These are phyloP conservation scores for Rhodotorula sp. DNA, from an alignment of 1,284 basidiomycete genomes.

Conservation along the genomic window DNA sequence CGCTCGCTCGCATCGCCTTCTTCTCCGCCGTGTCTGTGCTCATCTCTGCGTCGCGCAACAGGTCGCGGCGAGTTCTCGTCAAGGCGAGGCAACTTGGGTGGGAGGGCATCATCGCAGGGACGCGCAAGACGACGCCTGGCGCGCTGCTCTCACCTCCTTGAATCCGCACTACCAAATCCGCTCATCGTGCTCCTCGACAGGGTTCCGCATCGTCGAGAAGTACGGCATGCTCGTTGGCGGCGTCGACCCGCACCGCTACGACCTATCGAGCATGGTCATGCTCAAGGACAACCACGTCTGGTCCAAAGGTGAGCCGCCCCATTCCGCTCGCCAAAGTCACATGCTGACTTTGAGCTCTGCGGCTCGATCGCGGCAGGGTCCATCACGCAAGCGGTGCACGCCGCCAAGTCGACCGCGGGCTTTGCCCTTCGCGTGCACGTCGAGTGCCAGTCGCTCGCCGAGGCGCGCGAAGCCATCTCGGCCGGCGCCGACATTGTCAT, in stretches of 20 bases:
- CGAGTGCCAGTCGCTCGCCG: conserved; percentile 82
- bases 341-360: background rate
- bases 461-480: conserved; percentile 92
- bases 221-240: conserved; percentile 99
- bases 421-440: conserved; percentile 93
- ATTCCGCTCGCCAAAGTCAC: background rate
- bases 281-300: conserved; percentile 99
- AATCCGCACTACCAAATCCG: background rate
- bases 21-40: too few species aligned
- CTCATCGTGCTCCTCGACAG: background rate
- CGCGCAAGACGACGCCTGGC: conserved; percentile 94
- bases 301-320: conserved; percentile 70
- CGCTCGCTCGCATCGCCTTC: too few species aligned
- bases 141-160: background rate
- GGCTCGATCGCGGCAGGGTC: too few species aligned
- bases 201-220: conserved; percentile 96
- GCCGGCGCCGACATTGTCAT: conserved; percentile 97
- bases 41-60: conserved; percentile 49
- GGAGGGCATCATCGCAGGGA: conserved; percentile 88
- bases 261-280: conserved; percentile 99
- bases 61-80: conserved; percentile 77
- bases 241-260: conserved; percentile 93
- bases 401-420: conserved; percentile 84
- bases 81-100: conserved; percentile 78
- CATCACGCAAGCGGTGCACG: conserved; percentile 80